Evolutionary conservation across 805 yeast genomes (phyloP), one percentile per base, ranked within the genome.

Genomic region (Metschnikowia baotianmanensis): DNA sequence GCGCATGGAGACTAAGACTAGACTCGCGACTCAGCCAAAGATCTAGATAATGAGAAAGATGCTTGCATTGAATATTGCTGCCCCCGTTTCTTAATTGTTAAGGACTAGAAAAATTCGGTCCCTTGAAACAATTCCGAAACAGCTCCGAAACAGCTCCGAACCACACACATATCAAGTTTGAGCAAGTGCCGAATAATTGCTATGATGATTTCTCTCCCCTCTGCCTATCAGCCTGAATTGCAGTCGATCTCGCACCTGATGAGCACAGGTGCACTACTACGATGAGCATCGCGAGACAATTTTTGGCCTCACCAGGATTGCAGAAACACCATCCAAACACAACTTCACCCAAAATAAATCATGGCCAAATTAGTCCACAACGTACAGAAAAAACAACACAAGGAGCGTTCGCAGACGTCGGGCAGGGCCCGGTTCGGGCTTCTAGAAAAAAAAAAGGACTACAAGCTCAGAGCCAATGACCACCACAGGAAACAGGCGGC

Each of bases 381-480:
- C 57, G 82, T 91, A 9, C 97, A 91, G 63, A 93, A 95, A 71
- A 93, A 88, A 58, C 98, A 93, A 70, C 99, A 93, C 58, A 72
- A 89, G 43, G 99, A 93, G 69, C 79, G 99, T 56, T 77, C 96
- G 5, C 99, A 93, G 65, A 85, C 91, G 1, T 72, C 70, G 34
- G 81, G 77, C 32, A 74, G 99, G 43, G 69, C 78, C 53, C 77
- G 77, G 58, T 80, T 75, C 63, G 99, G 99, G 30, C 78, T 90
- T 25, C 72, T 93, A 32, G 99, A 93, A 65, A 93, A 93, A 76
- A 93, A 93, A 72, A 65, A 70, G 53, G 75, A 70, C 53, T 70
- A 70, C 52, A 57, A 56, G 43, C 57, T 77, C 28, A 63, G 83
- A 55, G 80, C 82, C 5, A 72, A 69, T 15, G 80, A 78, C 54